Base-by-base conservation (phyloP, 257 asterid genomes). In the Solanum corneliomulleri region DNA sequence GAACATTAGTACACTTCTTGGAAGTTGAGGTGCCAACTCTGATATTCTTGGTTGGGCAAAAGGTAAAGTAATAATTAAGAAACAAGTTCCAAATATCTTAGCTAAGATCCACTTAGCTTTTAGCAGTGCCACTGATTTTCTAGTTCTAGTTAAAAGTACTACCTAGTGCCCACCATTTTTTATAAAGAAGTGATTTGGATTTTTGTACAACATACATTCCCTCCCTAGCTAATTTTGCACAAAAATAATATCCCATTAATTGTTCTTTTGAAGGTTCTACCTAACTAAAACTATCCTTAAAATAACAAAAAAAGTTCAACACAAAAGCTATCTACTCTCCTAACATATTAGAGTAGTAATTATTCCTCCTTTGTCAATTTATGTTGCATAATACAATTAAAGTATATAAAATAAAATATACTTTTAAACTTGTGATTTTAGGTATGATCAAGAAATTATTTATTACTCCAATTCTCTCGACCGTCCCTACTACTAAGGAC, bases 161-260 rank as follows among this genome's bases (percentile, higher is more conserved):
- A n/a, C 68, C 42, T 18, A 45, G 84, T 47, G 25, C 66, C 84
- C 42, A 45, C 66, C 66, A 45, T 80, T 15, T 78, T 15, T 45
- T 80, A 45, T 29, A 80, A 80, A 80, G 44, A 80, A 80, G 77
- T 37, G 70, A 74, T 83, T 82, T 89, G 86, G 86, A 62, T 52
- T 75, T 85, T 33, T 8, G 86, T 70, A 69, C 35, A 81, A 89
- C 86, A 72, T 80, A 87, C 80, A 82, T 84, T 90, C 86, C 82
- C 33, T 80, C 68, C 44, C 29, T 80, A 29, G 42, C 68, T 80
- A 47, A 45, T 80, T 37, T 18, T 45, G 37, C 33, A 41, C 7
- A 75, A 41, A 66, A 25, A 75, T n/a, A 44, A 44, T 44, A 15
- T 78, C 3, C 66, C 84, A 77, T 44, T 77, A n/a, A 29, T 80